Percentiles rank a stretch among this genome's conserved stretches.
Conservation (phyloP, 2,329 filamentous ascomycete genomes). For the Sarocladiaceae sp. region DNA sequence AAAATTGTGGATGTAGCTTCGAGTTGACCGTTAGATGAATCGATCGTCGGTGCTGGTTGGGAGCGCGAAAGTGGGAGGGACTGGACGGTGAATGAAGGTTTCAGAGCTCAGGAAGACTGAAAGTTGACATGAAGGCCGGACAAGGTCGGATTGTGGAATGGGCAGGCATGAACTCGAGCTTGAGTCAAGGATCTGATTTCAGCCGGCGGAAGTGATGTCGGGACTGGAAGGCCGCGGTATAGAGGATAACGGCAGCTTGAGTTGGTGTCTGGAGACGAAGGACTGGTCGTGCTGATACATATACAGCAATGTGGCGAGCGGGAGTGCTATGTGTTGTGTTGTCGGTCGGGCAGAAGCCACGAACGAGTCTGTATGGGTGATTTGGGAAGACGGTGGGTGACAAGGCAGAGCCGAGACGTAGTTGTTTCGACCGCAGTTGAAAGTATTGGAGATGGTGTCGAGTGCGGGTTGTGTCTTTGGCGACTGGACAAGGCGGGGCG, state of each 20-base stretch:
- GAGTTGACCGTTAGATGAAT: slow-evolving; percentile 33
- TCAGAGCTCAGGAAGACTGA: slow-evolving; percentile 48
- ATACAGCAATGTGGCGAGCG: slow-evolving; percentile 59
- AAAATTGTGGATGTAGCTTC: slow-evolving; percentile 15
- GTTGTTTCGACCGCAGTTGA: too few relatives aligned
- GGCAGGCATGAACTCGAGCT: slow-evolving; percentile 52
- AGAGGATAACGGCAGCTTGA: slow-evolving; percentile 96
- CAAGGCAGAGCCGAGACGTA: too few relatives aligned
- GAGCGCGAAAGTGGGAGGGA: slow-evolving; percentile 25
- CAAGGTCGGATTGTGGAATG: slow-evolving; percentile 39
- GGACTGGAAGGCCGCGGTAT: slow-evolving; percentile 88
- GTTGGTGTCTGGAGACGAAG: slow-evolving; percentile 91
- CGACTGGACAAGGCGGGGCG: not conserved
- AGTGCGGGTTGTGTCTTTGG: not conserved
- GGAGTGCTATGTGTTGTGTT: slow-evolving; percentile 22
- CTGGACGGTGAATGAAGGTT: slow-evolving; percentile 36
- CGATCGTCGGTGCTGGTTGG: slow-evolving; percentile 19
- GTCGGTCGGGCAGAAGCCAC: slow-evolving; percentile 6
- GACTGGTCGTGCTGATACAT: slow-evolving; percentile 95
- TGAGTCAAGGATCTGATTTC: slow-evolving; percentile 49
- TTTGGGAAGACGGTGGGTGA: not conserved
- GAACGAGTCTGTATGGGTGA: not conserved
- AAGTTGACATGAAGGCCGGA: slow-evolving; percentile 48
- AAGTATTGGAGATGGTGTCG: too few relatives aligned
- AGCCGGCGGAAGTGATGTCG: slow-evolving; percentile 89